Evolutionary conservation across 78 protist species (phyloP).

Genomic region (Trichosphaerium sp.): DNA sequence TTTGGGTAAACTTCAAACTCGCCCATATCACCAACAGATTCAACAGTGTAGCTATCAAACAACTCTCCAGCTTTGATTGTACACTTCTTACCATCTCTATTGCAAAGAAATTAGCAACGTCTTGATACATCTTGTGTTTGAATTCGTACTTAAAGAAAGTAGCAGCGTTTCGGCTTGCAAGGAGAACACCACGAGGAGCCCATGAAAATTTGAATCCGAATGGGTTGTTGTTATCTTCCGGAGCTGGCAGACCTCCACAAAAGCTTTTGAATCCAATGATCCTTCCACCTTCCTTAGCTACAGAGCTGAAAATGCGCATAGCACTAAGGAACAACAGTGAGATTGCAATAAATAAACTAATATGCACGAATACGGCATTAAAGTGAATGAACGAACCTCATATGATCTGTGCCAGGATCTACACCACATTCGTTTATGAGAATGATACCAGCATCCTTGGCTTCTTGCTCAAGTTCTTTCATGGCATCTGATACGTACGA

Average conservation of each 20-base stretch:
- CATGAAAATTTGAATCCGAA: conserved; percentile 62
- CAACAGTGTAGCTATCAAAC: not conserved
- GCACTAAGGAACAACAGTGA: not conserved
- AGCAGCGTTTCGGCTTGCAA: conserved; percentile 25
- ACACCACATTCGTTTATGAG: not conserved
- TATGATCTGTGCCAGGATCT: conserved; percentile 3
- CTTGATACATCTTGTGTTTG: too few relatives aligned
- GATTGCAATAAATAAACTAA: not conserved
- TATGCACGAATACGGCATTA: not conserved
- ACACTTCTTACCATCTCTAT: not conserved
- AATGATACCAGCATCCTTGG: not conserved
- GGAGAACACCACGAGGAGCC: conserved; percentile 55
- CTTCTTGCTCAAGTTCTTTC: not conserved
- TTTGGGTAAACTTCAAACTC: not conserved
- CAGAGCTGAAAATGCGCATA: not conserved
- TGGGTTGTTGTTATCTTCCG: conserved; percentile 39
- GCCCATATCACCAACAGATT: not conserved
- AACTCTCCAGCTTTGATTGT: not conserved
- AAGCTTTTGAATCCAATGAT: not conserved
- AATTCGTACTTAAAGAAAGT: too few relatives aligned
- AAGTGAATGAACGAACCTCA: not conserved
- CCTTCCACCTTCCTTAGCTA: not conserved
- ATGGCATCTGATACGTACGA: not conserved
- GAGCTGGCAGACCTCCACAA: conserved; percentile 68
- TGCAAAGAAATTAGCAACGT: too few relatives aligned